Evolutionary conservation across 1,139 yeast genomes (phyloP).

Genomic region (Scheffersomyces stambukii): DNA sequence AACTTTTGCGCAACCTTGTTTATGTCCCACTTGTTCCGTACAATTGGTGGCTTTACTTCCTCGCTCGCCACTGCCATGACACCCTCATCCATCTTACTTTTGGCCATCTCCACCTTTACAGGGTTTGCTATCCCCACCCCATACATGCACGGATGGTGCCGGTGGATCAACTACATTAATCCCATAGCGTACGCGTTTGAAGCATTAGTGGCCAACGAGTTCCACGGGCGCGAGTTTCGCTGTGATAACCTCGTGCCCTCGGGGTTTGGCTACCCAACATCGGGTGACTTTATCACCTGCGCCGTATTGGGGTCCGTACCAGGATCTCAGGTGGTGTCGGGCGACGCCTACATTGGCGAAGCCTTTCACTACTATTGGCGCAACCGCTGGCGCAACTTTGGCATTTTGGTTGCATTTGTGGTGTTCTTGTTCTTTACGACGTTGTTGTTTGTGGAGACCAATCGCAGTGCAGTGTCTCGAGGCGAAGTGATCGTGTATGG

Average conservation of each 20-base stretch:
- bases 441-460: conserved; percentile 54
- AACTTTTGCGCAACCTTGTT: conserved; percentile 42
- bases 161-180: conserved; percentile 57
- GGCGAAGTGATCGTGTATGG: conserved; percentile 72
- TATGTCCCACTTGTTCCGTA: conserved; percentile 56
- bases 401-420: conserved; percentile 58
- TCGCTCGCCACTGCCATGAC: conserved; percentile 57
- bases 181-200: conserved; percentile 58
- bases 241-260: conserved; percentile 47
- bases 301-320: conserved; percentile 58
- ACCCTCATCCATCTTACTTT: conserved; percentile 51
- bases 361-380: conserved; percentile 47
- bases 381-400: conserved; percentile 84
- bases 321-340: conserved; percentile 52
- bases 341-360: conserved; percentile 50
- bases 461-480: conserved; percentile 74
- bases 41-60: conserved; percentile 54
- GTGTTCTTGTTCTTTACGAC: conserved; percentile 44
- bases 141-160: conserved; percentile 58
- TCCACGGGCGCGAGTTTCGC: conserved; percentile 44
- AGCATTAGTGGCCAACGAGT: conserved; percentile 51
- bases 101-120: conserved; percentile 51
- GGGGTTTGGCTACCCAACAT: conserved; percentile 39
- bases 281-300: conserved; percentile 39
- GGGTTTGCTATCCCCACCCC: conserved; percentile 58